phyloP scores from a whole-genome alignment of 169 alveolate species.

The Plasmodium vivax region DNA sequence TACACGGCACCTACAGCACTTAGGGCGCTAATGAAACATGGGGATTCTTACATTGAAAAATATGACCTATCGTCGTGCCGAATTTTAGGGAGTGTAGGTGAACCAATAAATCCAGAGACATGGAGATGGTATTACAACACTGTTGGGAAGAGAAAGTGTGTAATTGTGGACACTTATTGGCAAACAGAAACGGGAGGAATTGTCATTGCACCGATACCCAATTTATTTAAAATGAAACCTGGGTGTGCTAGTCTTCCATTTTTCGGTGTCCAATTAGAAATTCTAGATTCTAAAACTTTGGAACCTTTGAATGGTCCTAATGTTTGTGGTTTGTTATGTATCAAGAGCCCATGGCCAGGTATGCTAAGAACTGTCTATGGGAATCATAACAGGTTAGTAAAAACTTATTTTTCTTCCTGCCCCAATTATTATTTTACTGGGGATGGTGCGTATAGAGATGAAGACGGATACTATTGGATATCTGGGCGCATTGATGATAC shows the following conservation, averaged over 20 bases:
- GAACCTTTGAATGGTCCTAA: conserved; percentile 84
- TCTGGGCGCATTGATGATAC: conserved; percentile 97
- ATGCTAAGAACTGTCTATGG: conserved; percentile 91
- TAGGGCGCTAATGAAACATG: conserved; percentile 90
- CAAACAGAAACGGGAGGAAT: conserved; percentile 98
- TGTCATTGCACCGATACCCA: conserved; percentile 93
- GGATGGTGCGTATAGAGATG: conserved; percentile 96
- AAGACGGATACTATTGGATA: conserved; percentile 95
- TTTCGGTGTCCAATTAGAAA: conserved; percentile 90
- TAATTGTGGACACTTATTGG: conserved; percentile 97
- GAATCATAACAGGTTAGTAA: conserved; percentile 89
- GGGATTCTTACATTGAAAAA: conserved; percentile 82
- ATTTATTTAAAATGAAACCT: conserved; percentile 91
- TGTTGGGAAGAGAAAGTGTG: conserved; percentile 82
- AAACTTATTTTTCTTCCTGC: conserved; percentile 87
- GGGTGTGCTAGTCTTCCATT: conserved; percentile 95
- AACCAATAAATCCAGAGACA: conserved; percentile 95
- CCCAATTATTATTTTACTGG: conserved; percentile 94
- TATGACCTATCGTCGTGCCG: conserved; percentile 84
- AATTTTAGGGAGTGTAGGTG: conserved; percentile 92
- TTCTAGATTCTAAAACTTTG: conserved; percentile 91
- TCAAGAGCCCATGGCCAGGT: conserved; percentile 94
- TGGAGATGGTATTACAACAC: conserved; percentile 95
- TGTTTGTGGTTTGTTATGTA: conserved; percentile 89
- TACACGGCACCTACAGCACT: conserved; percentile 99